These are phyloP conservation scores for Apostasia shenzhenica DNA, from an alignment of 106 monocot species.

Conservation along the genomic window DNA sequence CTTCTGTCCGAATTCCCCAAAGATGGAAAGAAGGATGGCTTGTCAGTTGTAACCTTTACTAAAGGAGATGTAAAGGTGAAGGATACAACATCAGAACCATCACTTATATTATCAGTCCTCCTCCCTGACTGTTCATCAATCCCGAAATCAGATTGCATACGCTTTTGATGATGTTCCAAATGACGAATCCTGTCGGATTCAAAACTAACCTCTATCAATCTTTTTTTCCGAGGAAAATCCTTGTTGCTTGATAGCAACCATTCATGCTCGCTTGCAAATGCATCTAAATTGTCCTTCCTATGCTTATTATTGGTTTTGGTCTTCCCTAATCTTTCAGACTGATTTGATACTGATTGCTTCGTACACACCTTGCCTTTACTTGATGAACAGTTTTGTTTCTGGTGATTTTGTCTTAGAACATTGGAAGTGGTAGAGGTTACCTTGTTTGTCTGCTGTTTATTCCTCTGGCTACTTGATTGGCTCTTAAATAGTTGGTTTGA, in stretches of 20 bases:
- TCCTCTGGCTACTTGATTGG: conserved; percentile 29
- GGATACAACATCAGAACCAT: conserved; percentile 44
- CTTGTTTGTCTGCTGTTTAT: conserved; percentile 35
- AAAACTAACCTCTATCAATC: conserved; percentile 32
- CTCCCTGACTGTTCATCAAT: conserved; percentile 34
- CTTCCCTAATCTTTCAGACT: conserved; percentile 30
- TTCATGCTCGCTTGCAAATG: conserved; percentile 19
- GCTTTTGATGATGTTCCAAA: conserved; percentile 19
- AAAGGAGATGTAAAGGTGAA: conserved; percentile 72
- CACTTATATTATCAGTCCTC: conserved; percentile 26
- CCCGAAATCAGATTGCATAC: conserved; percentile 30
- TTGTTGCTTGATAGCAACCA: conserved; percentile 27
- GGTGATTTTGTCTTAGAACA: conserved; percentile 74
- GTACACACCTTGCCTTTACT: conserved; percentile 35
- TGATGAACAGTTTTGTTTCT: conserved; percentile 55
- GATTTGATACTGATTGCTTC: conserved; percentile 26
- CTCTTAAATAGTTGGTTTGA: conserved; percentile 22
- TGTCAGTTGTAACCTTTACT: conserved; percentile 18
- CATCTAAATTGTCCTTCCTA: conserved; percentile 17
- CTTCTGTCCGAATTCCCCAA: conserved; percentile 27
- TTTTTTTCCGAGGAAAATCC: conserved; percentile 61
- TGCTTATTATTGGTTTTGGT: conserved; percentile 25
- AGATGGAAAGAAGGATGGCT: conserved; percentile 5
- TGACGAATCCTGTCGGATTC: conserved; percentile 13
- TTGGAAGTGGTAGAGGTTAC: conserved; percentile 21